Evolutionary conservation across 2,329 filamentous ascomycete genomes (phyloP).

Genomic region (Hymenoscyphus infarciens): DNA sequence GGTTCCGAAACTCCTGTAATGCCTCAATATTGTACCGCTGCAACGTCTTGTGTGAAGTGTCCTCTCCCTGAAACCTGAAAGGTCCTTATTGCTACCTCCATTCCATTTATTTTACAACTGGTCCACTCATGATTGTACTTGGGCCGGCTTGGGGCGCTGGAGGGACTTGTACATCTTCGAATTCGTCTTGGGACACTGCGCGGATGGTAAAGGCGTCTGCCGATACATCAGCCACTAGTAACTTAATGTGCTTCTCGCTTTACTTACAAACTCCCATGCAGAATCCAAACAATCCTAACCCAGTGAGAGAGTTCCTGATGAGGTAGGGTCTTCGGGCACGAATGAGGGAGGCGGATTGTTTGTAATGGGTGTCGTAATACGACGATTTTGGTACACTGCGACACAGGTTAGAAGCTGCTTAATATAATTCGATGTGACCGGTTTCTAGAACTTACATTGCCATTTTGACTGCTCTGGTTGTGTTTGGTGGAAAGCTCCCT

Average conservation of each 20-base stretch:
- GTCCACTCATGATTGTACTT: conserved; percentile 23
- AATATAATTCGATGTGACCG: neutral
- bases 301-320: conserved; percentile 81
- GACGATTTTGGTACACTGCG: conserved; percentile 62
- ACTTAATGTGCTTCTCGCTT: neutral
- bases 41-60: neutral
- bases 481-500: conserved; percentile 4
- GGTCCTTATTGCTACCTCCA: neutral
- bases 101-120: conserved; percentile 16
- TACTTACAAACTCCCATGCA: conserved; percentile 86
- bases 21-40: neutral
- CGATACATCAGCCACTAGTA: neutral
- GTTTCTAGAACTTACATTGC: conserved; percentile 25
- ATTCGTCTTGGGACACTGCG: conserved; percentile 92
- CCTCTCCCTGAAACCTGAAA: neutral
- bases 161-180: conserved; percentile 90
- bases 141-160: conserved; percentile 41
- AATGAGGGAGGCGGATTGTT: conserved; percentile 83
- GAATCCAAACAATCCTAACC: conserved; percentile 69
- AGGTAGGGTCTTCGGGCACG: conserved; percentile 90
- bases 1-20: neutral
- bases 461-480: conserved; percentile 25
- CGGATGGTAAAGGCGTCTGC: conserved; percentile 69
- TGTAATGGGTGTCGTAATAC: conserved; percentile 88
- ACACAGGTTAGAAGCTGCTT: neutral